Conservation (phyloP, 2,329 filamentous ascomycete species). For the Aspergillus sojae region DNA sequence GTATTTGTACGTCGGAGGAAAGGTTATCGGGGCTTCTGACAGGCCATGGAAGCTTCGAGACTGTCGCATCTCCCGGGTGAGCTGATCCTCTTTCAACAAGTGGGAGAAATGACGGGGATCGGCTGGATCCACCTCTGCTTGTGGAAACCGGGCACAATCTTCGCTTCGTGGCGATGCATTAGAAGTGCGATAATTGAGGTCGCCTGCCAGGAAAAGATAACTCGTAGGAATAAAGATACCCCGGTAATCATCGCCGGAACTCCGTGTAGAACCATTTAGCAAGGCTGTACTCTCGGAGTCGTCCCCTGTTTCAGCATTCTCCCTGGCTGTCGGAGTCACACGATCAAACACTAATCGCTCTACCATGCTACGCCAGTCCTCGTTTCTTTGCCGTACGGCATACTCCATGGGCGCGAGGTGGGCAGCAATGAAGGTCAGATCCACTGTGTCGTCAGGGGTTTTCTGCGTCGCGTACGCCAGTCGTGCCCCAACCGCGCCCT, state of each 20-base stretch:
- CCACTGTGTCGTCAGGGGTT: constrained; percentile 52
- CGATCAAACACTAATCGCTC: constrained; percentile 72
- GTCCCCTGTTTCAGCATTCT: constrained; percentile 39
- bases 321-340: constrained; percentile 24
- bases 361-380: constrained; percentile 86
- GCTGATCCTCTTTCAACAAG: constrained; percentile 76
- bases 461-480: constrained; percentile 58
- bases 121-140: constrained; percentile 52
- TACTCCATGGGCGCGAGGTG: constrained; percentile 89
- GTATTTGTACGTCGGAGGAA: constrained; percentile 96
- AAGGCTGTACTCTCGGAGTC: constrained; percentile 35
- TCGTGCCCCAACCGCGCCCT: constrained; percentile 83
- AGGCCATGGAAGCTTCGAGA: constrained; percentile 77
- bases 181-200: constrained; percentile 92
- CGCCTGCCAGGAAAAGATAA: constrained; percentile 84
- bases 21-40: constrained; percentile 71
- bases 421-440: constrained; percentile 82
- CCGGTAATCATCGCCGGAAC: constrained; percentile 32
- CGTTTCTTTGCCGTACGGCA: constrained; percentile 73
- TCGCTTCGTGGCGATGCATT: constrained; percentile 63
- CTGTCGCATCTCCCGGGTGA: constrained; percentile 69
- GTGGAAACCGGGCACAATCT: constrained; percentile 64
- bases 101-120: constrained; percentile 65
- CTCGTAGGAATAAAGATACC: constrained; percentile 72
- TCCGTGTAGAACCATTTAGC: constrained; percentile 29